phyloP scores from a whole-genome alignment of 768 basidiomycete species.

The Boletus speciosus region DNA sequence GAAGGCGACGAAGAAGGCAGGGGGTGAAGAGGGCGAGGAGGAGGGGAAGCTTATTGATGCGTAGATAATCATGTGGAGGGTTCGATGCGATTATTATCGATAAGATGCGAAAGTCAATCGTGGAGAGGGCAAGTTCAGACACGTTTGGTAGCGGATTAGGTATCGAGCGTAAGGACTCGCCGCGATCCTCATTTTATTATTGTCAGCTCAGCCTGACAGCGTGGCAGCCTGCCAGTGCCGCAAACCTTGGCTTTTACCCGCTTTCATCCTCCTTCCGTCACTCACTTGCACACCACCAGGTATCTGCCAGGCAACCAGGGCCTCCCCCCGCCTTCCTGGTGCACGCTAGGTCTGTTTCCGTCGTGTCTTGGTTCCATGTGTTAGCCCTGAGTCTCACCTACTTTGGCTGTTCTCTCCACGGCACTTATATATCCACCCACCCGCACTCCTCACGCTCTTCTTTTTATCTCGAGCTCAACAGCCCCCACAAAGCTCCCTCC shows the following conservation, averaged over 20 bases:
- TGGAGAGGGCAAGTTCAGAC: not conserved
- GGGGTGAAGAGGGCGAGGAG: constrained; percentile 37
- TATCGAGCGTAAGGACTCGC: constrained; percentile 17
- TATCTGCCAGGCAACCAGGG: constrained; percentile 31
- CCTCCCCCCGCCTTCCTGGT: not conserved
- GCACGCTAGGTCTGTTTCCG: constrained; percentile 21
- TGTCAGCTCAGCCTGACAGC: constrained; percentile 25
- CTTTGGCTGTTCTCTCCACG: constrained; percentile 12
- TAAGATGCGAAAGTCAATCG: constrained; percentile 19
- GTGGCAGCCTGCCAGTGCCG: constrained; percentile 31
- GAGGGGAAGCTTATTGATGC: constrained; percentile 60
- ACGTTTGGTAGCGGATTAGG: constrained; percentile 18
- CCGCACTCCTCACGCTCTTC: constrained; percentile 8
- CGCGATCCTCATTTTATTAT: constrained; percentile 17
- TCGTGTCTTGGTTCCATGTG: constrained; percentile 29
- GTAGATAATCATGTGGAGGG: constrained; percentile 30
- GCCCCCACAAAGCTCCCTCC: constrained; percentile 15
- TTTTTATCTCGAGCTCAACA: constrained; percentile 12
- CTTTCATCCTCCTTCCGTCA: constrained; percentile 23
- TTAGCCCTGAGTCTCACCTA: constrained; percentile 34
- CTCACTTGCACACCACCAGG: constrained; percentile 24
- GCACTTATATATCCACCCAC: constrained; percentile 34
- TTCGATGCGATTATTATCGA: constrained; percentile 10
- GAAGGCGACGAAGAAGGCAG: constrained; percentile 67
- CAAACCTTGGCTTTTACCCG: constrained; percentile 17